Evolutionary conservation across 2,329 filamentous ascomycete species (phyloP), one percentile per base, ranked within the genome.

Genomic region (Trichoderma breve): DNA sequence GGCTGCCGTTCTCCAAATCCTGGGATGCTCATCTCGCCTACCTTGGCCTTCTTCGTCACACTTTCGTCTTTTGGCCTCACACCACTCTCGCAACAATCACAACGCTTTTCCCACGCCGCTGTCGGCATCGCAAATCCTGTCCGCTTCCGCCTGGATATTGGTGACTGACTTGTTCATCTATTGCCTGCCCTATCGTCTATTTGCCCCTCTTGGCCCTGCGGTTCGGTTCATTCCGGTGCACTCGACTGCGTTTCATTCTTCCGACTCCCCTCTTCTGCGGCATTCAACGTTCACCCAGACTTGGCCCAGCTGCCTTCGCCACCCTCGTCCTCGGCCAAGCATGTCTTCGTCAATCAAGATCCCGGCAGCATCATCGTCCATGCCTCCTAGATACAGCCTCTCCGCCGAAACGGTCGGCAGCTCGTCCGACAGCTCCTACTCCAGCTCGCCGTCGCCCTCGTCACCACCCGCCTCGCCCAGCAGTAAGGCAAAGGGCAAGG

Each of bases 261-360:
- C 57, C 43, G 24, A 43, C 34, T 70, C 39, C 60, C 64, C 51
- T 64, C 66, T 26, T 64, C 24, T 64, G 67, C 71, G 53, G 34
- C 67, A 24, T 65, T 34, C 55, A 51, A 32, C 67, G 30, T 26
- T 60, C 60, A 60, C 58, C 18, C 43, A 71, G 60, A 60, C 70
- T 68, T 58, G 30, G 69, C 71, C 61, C 55, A 58, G 61, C 73
- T 71, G 21, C 47, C 47, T 21, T 53, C 47, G n/a, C 47, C 47
- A 34, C 62, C 58, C 71, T 66, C 68, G 18, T 43, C 30, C 70
- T 72, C 60, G 74, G 72, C 76, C 74, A 81, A 34, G 74, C 75
- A 90, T 91, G 89, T 90, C 90, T 73, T 90, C 90, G 72, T 92
- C 90, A 73, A 93, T 93, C 82, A 85, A 87, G 75, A 93, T 94